Base-by-base conservation (phyloP, 768 basidiomycete genomes). In the Leccinum obscurum region DNA sequence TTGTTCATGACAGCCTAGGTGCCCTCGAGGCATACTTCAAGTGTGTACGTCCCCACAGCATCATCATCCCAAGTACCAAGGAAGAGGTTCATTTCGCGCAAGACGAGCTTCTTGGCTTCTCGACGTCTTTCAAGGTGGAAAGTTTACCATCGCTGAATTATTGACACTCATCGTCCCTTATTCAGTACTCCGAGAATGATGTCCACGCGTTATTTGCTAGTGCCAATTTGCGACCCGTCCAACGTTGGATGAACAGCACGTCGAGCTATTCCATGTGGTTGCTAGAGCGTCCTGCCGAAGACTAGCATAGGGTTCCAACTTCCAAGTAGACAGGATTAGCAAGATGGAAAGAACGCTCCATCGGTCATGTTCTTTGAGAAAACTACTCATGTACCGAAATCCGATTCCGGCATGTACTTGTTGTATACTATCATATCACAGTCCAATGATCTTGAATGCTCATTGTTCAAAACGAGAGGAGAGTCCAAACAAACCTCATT, bases 381-480 rank as follows among this genome's bases (percentile, higher is more conserved):
- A 71, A 95, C 95, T 3, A 98, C 98, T 22, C 11, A 20, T 13
- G 13, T 20, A 22, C 11, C 6, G 6, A 24, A 22, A 7, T 4
- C 46, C 61, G 88, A 97, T 68, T 98, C 49, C 83, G 96, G 97
- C 73, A 93, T 96, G 57, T 96, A 93, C 69, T 81, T 98, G n/a
- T 98, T 98, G 77, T 98, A 98, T 74, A 70, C 92, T 11, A 96
- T 52, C 93, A 93, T 2, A 81, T 91, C 17, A n/a, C n/a, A 41
- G n/a, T 41, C 17, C 41, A 10, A 41, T n/a, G 17, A 10, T n/a
- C 41, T n/a, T 41, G 41, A 17, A 15, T 9, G 9, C 2, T 41
- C n/a, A 4, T n/a, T 41, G 17, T 41, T 41, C 41, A n/a, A 41
- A 41, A 8, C 8, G 15, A 35, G 11, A 35, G 35, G 9, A 41